phyloP scores from a whole-genome alignment of 2,329 filamentous ascomycete genomes.

The Graphilbum ipis-grandicollis region DNA sequence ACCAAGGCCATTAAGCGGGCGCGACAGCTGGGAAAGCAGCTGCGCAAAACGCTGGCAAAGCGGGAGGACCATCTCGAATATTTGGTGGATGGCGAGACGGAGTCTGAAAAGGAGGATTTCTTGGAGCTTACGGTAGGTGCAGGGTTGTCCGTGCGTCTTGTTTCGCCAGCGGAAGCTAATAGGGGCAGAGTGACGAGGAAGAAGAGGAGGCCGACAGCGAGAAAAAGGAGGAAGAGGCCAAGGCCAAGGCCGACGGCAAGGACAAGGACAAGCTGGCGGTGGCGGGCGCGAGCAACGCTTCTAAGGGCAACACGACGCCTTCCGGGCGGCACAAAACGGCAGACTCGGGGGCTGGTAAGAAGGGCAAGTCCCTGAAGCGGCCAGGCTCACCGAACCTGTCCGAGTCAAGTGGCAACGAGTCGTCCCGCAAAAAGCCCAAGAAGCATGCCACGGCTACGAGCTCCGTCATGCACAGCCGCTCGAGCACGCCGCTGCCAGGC shows the following conservation, averaged over 20 bases:
- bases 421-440: constrained; percentile 59
- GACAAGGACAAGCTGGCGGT: constrained; percentile 38
- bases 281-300: constrained; percentile 35
- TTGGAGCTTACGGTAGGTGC: constrained; percentile 17
- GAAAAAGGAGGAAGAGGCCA: constrained; percentile 27
- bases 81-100: constrained; percentile 65
- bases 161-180: constrained; percentile 1
- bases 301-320: constrained; percentile 49
- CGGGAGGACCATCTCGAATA: constrained; percentile 79
- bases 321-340: constrained; percentile 27
- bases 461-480: constrained; percentile 32
- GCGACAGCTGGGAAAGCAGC: constrained; percentile 58
- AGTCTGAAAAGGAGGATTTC: constrained; percentile 20
- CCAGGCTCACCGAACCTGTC: constrained; percentile 74
- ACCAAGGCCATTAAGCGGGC: constrained; percentile 47
- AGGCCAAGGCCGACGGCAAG: constrained; percentile 15
- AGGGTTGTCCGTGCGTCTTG: not conserved
- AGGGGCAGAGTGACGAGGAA: constrained; percentile 1
- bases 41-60: constrained; percentile 67
- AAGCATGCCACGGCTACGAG: constrained; percentile 37
- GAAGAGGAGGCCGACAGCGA: constrained; percentile 15
- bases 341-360: constrained; percentile 26
- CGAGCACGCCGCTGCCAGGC: constrained; percentile 35
- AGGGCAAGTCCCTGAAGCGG: constrained; percentile 55
- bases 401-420: constrained; percentile 85